Base-by-base conservation (phyloP, 441 rosid genomes). In the Populus trichocarpa region DNA sequence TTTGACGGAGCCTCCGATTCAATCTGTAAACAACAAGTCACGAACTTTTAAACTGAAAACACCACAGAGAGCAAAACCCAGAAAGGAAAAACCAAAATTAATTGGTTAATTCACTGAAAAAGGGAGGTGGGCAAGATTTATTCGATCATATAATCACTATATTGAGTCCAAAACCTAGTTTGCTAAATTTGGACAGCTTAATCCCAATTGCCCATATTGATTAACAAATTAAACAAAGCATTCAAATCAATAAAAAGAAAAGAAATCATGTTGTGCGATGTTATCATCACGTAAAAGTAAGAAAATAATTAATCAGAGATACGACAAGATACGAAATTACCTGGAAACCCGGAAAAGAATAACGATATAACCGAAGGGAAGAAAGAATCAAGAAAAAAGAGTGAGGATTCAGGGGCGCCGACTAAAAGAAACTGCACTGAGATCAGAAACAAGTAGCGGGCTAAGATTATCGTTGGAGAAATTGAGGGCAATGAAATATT, bases 331-430 rank as follows among this genome's bases (percentile, higher is more conserved):
- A 61, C 50, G 71, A 84, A 74, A 72, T 78, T 79, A 88, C 89
- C 90, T 79, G 84, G 73, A 42, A 69, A 78, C 79, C 84, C 84
- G 83, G 73, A 36, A 36, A 68, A 36, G 70, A 67, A 77, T 22
- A 66, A 70, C 14, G 38, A 78, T 75, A 50, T 50, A 50, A 50
- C 57, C 57, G 18, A 50, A 50, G 57, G 57, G 57, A 50, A 26
- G 35, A 78, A 71, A 74, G 1, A 46, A 25, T 50, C 59, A 23
- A 35, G 30, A 59, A 32, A 13, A 50, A 20, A 50, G 16, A 50
- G 23, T 16, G 10, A 35, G 6, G 75, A 77, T 36, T 30, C 14
- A 26, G 65, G 4, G 40, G 59, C 11, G 23, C 69, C 74, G 63
- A 72, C 32, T 7, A 46, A 40, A 65, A 68, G 16, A 36, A 4